Conservation (phyloP, 129 eudicot species). For the Flaveria trinervia region DNA sequence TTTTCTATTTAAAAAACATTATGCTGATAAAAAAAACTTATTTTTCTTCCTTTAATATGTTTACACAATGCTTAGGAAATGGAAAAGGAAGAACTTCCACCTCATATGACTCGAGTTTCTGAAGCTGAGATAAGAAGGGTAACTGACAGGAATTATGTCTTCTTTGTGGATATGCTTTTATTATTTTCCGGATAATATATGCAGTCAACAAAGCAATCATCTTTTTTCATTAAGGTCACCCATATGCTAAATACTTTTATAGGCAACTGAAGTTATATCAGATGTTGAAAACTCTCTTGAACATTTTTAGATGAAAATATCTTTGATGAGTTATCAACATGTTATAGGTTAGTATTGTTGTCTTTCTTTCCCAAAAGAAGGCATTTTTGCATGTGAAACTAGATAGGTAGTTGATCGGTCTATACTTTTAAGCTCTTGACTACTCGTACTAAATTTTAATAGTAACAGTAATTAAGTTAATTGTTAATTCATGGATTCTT, state of each 20-base stretch:
- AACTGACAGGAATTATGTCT: not conserved
- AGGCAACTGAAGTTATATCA: not conserved
- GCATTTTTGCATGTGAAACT: not conserved
- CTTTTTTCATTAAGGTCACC: not conserved
- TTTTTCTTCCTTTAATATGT: not conserved
- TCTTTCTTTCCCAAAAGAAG: not conserved
- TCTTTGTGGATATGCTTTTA: not conserved
- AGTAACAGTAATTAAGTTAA: not conserved
- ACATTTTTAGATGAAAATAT: not conserved
- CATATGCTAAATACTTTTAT: not conserved
- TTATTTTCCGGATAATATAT: not conserved
- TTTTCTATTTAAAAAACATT: not conserved
- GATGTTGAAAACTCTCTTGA: not conserved
- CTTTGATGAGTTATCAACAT: not conserved
- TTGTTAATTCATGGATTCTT: not conserved
- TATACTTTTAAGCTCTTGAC: not conserved
- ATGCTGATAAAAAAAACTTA: not conserved
- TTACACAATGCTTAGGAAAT: slow-evolving; percentile 51
- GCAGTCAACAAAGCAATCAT: not conserved
- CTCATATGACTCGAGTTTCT: slow-evolving; percentile 87
- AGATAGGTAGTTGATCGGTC: not conserved
- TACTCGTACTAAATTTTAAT: not conserved
- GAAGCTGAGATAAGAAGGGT: slow-evolving; percentile 80
- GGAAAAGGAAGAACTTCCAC: slow-evolving; percentile 90
- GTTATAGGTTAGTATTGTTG: not conserved